phyloP scores from a whole-genome alignment of 2,329 filamentous ascomycete genomes.

The Tolypocladium sp. region DNA sequence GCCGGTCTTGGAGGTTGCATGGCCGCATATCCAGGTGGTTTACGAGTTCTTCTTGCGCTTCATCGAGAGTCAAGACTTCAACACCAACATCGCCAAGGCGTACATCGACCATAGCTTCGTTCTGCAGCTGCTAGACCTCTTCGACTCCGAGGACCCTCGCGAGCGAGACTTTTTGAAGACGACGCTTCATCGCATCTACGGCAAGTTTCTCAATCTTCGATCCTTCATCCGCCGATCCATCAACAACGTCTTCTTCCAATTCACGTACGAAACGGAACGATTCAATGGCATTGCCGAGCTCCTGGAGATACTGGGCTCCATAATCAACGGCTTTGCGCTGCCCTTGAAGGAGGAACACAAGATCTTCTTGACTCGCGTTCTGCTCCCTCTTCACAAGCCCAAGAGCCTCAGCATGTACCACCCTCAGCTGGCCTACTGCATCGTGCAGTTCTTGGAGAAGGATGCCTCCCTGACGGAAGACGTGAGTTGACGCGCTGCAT shows the following conservation, averaged over 20 bases:
- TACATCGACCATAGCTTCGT: conserved; percentile 99
- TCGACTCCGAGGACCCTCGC: conserved; percentile 94
- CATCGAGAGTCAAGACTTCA: conserved; percentile 99
- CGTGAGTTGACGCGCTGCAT: conserved; percentile 37
- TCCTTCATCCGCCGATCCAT: conserved; percentile 97
- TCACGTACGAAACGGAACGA: conserved; percentile 95
- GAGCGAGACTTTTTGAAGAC: conserved; percentile 98
- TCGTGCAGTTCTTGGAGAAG: conserved; percentile 97
- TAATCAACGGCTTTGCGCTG: conserved; percentile 96
- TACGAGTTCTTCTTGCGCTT: conserved; percentile 99
- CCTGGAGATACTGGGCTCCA: conserved; percentile 92
- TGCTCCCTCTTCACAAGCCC: conserved; percentile 93
- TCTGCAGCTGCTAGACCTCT: conserved; percentile 89
- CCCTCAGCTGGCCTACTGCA: conserved; percentile 95
- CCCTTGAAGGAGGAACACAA: conserved; percentile 98
- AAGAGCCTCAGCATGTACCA: conserved; percentile 99
- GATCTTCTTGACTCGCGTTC: conserved; percentile 85
- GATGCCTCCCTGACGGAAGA: conserved; percentile 96
- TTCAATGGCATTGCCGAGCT: conserved; percentile 98
- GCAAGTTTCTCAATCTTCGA: conserved; percentile 94
- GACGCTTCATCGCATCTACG: conserved; percentile 94
- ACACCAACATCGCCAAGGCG: conserved; percentile 97
- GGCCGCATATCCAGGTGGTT: conserved; percentile 98
- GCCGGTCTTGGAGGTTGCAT: conserved; percentile 93
- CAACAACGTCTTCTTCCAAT: conserved; percentile 99